A percentile compares a stretch with the other conserved stretches of the same genome.
Evolutionary conservation across 1,139 yeast species (phyloP).

Genomic region (Pichia sp.): DNA sequence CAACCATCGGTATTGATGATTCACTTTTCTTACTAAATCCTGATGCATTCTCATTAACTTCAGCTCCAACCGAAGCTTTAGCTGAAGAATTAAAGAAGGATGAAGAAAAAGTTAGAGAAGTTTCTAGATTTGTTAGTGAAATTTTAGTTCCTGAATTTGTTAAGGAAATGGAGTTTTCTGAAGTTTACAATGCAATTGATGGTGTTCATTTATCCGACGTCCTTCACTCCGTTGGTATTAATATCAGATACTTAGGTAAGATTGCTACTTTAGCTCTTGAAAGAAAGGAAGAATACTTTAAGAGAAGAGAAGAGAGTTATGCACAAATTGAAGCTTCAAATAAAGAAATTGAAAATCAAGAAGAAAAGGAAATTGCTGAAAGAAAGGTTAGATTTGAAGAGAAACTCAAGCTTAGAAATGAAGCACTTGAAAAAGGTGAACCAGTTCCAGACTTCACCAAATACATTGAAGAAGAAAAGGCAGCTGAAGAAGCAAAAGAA

Average conservation of each 20-base stretch:
- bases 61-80: slow-evolving; percentile 35
- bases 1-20: slow-evolving; percentile 51
- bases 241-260: slow-evolving; percentile 78
- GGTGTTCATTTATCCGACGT: slow-evolving; percentile 65
- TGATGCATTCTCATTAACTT: slow-evolving; percentile 56
- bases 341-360: slow-evolving; percentile 27
- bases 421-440: slow-evolving; percentile 37
- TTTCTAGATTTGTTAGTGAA: slow-evolving; percentile 56
- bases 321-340: slow-evolving; percentile 25
- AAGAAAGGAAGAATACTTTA: slow-evolving; percentile 20
- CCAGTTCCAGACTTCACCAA: slow-evolving; percentile 28
- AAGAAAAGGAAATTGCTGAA: slow-evolving; percentile 30
- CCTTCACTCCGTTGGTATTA: slow-evolving; percentile 79
- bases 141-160: slow-evolving; percentile 61
- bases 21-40: slow-evolving; percentile 63
- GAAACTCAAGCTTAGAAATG: slow-evolving; percentile 29
- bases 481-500: slow-evolving; percentile 33
- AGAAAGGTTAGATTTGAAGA: slow-evolving; percentile 25
- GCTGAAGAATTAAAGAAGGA: slow-evolving; percentile 36
- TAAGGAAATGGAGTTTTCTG: slow-evolving; percentile 42
- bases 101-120: slow-evolving; percentile 60
- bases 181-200: slow-evolving; percentile 48
- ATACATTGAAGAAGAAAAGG: slow-evolving; percentile 19
- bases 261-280: slow-evolving; percentile 35
- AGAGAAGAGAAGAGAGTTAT: slow-evolving; percentile 21